These are phyloP conservation scores for Leccinum rimulosum DNA, from an alignment of 768 basidiomycete species.

Conservation along the genomic window DNA sequence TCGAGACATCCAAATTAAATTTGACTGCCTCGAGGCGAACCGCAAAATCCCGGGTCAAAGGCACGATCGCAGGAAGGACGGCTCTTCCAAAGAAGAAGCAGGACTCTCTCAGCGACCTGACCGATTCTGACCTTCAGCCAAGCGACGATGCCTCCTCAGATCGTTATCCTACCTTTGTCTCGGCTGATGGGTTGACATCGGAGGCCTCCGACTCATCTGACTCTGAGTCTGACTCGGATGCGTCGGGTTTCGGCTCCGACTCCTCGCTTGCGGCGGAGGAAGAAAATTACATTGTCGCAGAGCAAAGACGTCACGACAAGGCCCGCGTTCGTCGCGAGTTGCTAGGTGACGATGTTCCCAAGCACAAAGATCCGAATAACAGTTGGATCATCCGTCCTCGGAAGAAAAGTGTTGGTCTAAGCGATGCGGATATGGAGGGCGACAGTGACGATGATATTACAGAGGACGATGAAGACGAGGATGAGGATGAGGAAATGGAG, in stretches of 20 bases:
- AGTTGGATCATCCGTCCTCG: constrained; percentile 71
- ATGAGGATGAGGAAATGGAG: constrained; percentile 31
- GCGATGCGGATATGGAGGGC: constrained; percentile 63
- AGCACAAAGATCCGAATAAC: constrained; percentile 39
- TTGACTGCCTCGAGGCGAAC: constrained; percentile 32
- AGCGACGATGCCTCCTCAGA: constrained; percentile 35
- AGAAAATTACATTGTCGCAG: constrained; percentile 54
- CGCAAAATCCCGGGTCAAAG: constrained; percentile 40
- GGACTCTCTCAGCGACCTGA: constrained; percentile 13
- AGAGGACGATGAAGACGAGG: constrained; percentile 58
- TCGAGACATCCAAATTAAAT: constrained; percentile 30
- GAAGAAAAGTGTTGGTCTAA: constrained; percentile 64
- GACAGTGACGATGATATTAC: constrained; percentile 56
- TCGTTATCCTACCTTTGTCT: constrained; percentile 66
- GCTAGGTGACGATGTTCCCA: constrained; percentile 50
- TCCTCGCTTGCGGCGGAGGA: constrained; percentile 61
- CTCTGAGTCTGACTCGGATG: constrained; percentile 35
- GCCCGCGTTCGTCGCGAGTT: constrained; percentile 62
- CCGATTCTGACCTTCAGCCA: constrained; percentile 32
- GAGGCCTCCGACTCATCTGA: constrained; percentile 46
- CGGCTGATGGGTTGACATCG: constrained; percentile 57
- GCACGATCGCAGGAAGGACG: constrained; percentile 30
- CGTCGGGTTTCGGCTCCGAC: constrained; percentile 48
- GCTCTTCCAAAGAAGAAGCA: constrained; percentile 21
- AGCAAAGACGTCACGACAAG: constrained; percentile 43